These are phyloP conservation scores for Malus hybrid DNA, from an alignment of 331 rosid species.

Conservation along the genomic window DNA sequence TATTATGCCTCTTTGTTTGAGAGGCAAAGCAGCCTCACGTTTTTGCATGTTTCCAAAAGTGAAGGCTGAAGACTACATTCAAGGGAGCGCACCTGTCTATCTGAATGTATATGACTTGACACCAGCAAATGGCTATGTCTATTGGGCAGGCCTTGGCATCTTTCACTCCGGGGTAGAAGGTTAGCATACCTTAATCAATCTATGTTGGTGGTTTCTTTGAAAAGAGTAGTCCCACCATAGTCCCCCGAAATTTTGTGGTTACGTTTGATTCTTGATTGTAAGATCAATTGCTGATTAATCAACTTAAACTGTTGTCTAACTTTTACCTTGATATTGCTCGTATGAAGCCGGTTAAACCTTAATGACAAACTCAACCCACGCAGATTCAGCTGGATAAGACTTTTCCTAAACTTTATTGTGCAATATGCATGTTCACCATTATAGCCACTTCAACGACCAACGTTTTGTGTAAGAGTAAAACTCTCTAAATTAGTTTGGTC, in stretches of 20 bases:
- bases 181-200: conserved; percentile 18
- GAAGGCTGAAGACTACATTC: conserved; percentile 46
- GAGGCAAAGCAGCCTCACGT: conserved; percentile 58
- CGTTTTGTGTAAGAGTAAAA: background rate
- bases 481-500: background rate
- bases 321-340: background rate
- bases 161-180: conserved; percentile 95
- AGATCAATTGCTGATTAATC: background rate
- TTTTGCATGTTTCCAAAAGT: conserved; percentile 72
- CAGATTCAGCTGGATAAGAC: background rate
- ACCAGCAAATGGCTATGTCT: conserved; percentile 75
- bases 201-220: background rate
- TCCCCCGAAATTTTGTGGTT: background rate
- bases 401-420: background rate
- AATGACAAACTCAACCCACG: background rate
- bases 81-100: conserved; percentile 73
- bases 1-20: conserved; percentile 64
- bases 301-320: background rate
- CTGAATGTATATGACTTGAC: conserved; percentile 94
- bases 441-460: background rate
- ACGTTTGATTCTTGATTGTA: background rate
- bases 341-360: background rate
- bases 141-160: conserved; percentile 95
- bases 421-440: background rate
- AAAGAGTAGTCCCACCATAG: background rate